phyloP scores from a whole-genome alignment of 108 stramenopile species.

The Conticribra guillardii region DNA sequence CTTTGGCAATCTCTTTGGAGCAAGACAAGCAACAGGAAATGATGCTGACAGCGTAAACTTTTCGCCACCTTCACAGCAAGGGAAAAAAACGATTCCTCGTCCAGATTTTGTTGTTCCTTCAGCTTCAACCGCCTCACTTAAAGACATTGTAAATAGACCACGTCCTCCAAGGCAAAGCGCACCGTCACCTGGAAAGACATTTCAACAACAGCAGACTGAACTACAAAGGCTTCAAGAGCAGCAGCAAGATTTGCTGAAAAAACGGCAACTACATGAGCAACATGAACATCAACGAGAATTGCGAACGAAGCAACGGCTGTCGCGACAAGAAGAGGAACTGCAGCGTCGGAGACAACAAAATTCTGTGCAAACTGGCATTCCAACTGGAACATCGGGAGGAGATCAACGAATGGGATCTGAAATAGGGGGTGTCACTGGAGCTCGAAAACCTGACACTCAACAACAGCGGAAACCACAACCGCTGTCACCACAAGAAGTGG shows the following conservation, averaged over 20 bases:
- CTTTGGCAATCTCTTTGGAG: too few relatives aligned
- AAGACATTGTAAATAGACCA: background rate
- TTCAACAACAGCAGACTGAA: background rate
- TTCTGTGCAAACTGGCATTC: background rate
- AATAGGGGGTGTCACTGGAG: background rate
- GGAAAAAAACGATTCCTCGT: too few relatives aligned
- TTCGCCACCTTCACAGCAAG: background rate
- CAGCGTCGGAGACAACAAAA: background rate
- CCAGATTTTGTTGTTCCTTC: background rate
- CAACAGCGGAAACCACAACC: background rate
- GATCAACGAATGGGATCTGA: background rate
- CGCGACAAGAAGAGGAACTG: background rate
- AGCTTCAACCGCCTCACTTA: background rate
- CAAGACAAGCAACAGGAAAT: too few relatives aligned
- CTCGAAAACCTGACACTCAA: background rate
- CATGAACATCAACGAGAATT: background rate
- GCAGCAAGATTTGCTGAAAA: background rate
- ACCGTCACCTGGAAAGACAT: background rate
- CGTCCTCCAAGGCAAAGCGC: background rate
- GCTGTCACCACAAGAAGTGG: background rate
- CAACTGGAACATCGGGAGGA: background rate
- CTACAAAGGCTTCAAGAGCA: background rate
- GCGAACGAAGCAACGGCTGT: background rate
- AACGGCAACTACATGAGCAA: background rate
- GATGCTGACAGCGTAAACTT: too few relatives aligned